Percentiles rank a stretch among this genome's conserved stretches.
phyloP scores from a whole-genome alignment of 768 basidiomycete genomes.

The Suillus placidus region DNA sequence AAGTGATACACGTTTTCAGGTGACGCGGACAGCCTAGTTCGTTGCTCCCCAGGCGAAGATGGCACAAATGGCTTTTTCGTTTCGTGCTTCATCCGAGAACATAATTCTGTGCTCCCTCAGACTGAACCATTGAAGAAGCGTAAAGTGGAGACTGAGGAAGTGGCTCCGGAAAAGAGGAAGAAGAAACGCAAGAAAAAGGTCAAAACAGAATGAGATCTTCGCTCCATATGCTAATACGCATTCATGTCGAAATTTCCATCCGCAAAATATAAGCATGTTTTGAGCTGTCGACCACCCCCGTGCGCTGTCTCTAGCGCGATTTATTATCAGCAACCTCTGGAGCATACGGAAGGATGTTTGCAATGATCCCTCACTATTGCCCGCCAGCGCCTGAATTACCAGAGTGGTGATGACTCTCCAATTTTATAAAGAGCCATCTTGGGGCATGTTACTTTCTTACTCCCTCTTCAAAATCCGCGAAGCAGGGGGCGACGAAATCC shows the following conservation, averaged over 20 bases:
- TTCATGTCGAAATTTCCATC: not conserved
- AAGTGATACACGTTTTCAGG: slow-evolving; percentile 36
- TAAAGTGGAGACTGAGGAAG: slow-evolving; percentile 32
- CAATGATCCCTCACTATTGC: not conserved
- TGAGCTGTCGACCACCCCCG: not conserved
- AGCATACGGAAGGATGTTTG: not conserved
- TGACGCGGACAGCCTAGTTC: slow-evolving; percentile 61
- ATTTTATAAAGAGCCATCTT: not conserved
- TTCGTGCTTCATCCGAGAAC: slow-evolving; percentile 70
- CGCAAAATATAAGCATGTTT: not conserved
- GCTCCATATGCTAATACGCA: not conserved
- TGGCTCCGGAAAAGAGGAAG: slow-evolving; percentile 21
- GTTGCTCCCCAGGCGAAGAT: slow-evolving; percentile 82
- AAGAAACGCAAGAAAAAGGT: slow-evolving; percentile 19
- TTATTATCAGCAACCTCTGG: not conserved
- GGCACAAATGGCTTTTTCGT: slow-evolving; percentile 98
- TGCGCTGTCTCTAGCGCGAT: not conserved
- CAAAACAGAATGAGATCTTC: not conserved
- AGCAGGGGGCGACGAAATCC: slow-evolving; percentile 95
- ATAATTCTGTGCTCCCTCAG: not conserved
- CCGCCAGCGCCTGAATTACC: not conserved
- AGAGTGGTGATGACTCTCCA: not conserved
- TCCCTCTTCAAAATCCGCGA: slow-evolving; percentile 98
- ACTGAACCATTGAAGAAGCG: slow-evolving; percentile 14
- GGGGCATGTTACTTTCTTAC: slow-evolving; percentile 43